Evolutionary conservation across 2,329 filamentous ascomycete species (phyloP).

Genomic region (Phialophora verrucosa): DNA sequence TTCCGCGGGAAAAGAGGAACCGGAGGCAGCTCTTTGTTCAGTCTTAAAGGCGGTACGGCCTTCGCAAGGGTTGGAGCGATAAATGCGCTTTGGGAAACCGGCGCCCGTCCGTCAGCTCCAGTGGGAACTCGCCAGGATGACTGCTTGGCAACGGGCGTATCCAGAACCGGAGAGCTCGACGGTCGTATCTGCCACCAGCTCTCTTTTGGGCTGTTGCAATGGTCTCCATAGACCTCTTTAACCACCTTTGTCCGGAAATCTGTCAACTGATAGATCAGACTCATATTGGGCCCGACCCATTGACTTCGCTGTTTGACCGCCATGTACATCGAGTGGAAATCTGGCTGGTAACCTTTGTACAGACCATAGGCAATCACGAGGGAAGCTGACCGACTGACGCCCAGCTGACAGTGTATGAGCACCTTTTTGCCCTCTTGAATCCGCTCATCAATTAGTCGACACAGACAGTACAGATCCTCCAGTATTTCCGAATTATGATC

Average conservation of each 20-base stretch:
- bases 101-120: slow-evolving; percentile 14
- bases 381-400: slow-evolving; percentile 69
- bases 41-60: slow-evolving; percentile 12
- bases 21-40: slow-evolving; percentile 38
- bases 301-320: slow-evolving; percentile 67
- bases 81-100: slow-evolving; percentile 4
- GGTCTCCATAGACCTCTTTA: slow-evolving; percentile 42
- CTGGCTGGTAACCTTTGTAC: slow-evolving; percentile 66
- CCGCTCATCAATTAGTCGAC: slow-evolving; percentile 66
- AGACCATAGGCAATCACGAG: slow-evolving; percentile 69
- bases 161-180: slow-evolving; percentile 17
- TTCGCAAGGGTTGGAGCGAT: slow-evolving; percentile 1
- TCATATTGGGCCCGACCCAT: slow-evolving; percentile 73
- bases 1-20: slow-evolving; percentile 37
- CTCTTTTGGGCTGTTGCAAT: slow-evolving; percentile 25
- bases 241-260: slow-evolving; percentile 60
- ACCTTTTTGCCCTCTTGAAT: slow-evolving; percentile 64
- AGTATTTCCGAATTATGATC: slow-evolving; percentile 72
- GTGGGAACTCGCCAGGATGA: slow-evolving; percentile 17
- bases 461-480: slow-evolving; percentile 64
- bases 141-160: slow-evolving; percentile 29
- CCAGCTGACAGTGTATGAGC: slow-evolving; percentile 68
- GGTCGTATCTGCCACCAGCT: slow-evolving; percentile 35
- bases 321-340: slow-evolving; percentile 70
- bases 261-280: slow-evolving; percentile 70